phyloP scores from a whole-genome alignment of 192 early-diverging fungal species.

The Fimicolochytrium jonesii region DNA sequence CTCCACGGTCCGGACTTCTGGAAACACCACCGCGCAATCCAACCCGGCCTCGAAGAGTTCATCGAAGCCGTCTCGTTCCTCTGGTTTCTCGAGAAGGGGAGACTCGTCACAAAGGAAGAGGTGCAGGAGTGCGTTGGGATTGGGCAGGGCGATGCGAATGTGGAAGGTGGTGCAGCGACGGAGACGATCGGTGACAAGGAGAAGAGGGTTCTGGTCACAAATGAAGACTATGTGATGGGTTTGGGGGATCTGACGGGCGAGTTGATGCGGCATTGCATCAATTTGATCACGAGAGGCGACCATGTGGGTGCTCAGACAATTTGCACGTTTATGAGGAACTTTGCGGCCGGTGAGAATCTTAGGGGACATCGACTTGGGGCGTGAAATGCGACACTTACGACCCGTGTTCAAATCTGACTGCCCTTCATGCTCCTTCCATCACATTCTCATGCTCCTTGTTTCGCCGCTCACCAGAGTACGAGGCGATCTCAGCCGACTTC shows the following conservation, averaged over 20 bases:
- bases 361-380: neutral
- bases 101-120: conserved; percentile 20
- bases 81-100: conserved; percentile 25
- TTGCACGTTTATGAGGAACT: conserved; percentile 35
- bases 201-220: conserved; percentile 38
- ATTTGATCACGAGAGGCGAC: conserved; percentile 44
- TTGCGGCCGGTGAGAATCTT: conserved; percentile 41
- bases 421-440: no score
- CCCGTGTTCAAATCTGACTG: no score
- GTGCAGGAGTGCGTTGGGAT: no score
- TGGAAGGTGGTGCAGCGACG: no score
- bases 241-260: conserved; percentile 61
- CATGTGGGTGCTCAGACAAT: conserved; percentile 27
- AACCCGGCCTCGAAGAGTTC: conserved; percentile 39
- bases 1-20: conserved; percentile 35
- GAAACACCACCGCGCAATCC: conserved; percentile 32
- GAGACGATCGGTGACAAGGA: no score
- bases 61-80: conserved; percentile 45
- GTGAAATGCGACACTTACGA: no score
- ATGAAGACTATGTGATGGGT: conserved; percentile 52
- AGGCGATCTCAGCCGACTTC: conserved; percentile 20
- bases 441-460: no score
- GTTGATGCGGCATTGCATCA: conserved; percentile 56
- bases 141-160: no score
- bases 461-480: conserved; percentile 25